Evolutionary conservation across 225 moss, liverwort and hornwort genomes (phyloP).

Genomic region (Sphagnum contortum): DNA sequence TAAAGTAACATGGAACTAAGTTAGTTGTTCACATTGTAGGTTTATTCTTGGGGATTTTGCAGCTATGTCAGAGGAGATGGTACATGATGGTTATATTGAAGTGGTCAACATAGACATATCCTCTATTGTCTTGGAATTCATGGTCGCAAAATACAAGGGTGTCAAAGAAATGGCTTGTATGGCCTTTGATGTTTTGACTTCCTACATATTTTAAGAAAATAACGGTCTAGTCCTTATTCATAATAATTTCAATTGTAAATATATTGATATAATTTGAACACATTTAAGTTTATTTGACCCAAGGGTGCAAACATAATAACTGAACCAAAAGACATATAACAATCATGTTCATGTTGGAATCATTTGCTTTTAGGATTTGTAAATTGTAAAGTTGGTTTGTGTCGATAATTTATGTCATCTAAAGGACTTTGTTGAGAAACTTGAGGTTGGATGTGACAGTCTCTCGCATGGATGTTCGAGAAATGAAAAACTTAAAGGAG

Average conservation of each 20-base stretch:
- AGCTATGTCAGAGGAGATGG: conserved; percentile 39
- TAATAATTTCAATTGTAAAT: background rate
- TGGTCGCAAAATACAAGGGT: conserved; percentile 32
- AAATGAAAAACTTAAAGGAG: conserved; percentile 36
- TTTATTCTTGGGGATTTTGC: background rate
- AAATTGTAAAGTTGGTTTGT: background rate
- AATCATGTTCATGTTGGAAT: background rate
- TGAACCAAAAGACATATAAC: background rate
- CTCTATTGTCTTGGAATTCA: conserved; percentile 17
- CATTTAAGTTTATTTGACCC: background rate
- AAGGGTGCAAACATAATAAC: background rate
- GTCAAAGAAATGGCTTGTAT: conserved; percentile 15
- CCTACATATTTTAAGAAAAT: no score
- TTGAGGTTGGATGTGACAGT: background rate
- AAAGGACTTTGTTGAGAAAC: background rate
- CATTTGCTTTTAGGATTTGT: background rate
- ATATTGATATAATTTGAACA: background rate
- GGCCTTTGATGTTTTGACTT: conserved; percentile 14
- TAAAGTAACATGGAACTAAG: background rate
- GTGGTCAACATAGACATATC: conserved; percentile 28
- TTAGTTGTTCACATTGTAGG: background rate
- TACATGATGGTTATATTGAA: conserved; percentile 36
- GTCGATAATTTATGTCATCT: background rate
- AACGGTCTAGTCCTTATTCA: background rate
- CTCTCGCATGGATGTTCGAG: conserved; percentile 16